phyloP scores from a whole-genome alignment of 331 rosid genomes.

The Rosa hybrid region DNA sequence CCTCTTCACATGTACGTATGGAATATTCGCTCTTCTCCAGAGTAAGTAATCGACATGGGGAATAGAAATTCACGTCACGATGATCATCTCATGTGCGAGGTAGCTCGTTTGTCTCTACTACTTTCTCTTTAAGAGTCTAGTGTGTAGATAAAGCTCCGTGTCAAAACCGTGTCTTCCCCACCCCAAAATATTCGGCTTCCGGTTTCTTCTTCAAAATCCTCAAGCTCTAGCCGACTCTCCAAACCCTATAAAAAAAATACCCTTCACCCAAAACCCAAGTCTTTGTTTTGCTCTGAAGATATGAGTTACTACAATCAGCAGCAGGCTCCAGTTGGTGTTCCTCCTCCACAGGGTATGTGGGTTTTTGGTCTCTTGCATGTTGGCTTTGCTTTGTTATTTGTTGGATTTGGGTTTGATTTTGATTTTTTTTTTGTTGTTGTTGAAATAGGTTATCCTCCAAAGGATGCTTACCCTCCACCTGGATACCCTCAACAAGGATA shows the following conservation, averaged over 20 bases:
- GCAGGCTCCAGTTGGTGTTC: conserved; percentile 70
- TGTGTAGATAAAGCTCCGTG: not conserved
- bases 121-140: not conserved
- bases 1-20: too few relatives aligned
- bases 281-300: not conserved
- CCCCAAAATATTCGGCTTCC: not conserved
- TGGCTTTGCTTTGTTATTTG: not conserved
- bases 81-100: not conserved
- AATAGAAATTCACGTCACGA: not conserved
- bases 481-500: conserved; percentile 65
- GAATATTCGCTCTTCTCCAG: too few relatives aligned
- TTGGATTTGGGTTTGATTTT: not conserved
- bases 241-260: not conserved
- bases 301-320: conserved; percentile 76
- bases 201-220: not conserved
- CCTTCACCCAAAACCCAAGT: not conserved
- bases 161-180: not conserved
- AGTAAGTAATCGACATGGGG: not conserved
- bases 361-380: not conserved
- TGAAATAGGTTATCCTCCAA: conserved; percentile 57
- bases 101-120: too few relatives aligned
- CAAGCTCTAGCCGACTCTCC: not conserved
- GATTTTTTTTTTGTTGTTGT: not conserved
- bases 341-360: conserved; percentile 69
- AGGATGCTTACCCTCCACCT: conserved; percentile 67